Percentiles rank a stretch among this genome's conserved stretches.
These are phyloP conservation scores for Pneumocystis murina DNA, from an alignment of 1,139 yeast genomes.

Conservation along the genomic window DNA sequence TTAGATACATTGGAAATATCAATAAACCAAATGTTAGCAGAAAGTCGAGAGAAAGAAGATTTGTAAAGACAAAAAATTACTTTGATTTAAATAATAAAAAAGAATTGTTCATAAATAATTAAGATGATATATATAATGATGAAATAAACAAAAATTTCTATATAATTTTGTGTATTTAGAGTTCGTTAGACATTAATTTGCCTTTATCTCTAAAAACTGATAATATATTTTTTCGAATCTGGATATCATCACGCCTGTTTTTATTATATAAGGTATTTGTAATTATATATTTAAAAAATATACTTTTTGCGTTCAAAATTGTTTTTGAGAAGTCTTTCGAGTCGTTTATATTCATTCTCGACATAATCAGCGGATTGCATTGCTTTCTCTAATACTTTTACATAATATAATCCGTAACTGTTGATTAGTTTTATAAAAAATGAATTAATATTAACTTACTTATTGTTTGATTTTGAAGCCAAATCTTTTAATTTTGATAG, in stretches of 20 bases:
- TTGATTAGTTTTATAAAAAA: conserved; percentile 17
- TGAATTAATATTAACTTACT: background rate
- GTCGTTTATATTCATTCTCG: conserved; percentile 37
- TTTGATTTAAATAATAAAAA: background rate
- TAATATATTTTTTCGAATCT: conserved; percentile 23
- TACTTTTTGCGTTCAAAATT: conserved; percentile 21
- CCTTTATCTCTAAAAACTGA: conserved; percentile 13
- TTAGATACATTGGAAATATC: background rate
- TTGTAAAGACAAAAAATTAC: background rate
- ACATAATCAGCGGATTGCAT: conserved; percentile 38
- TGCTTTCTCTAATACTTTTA: conserved; percentile 36
- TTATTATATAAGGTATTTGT: background rate
- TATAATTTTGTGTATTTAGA: background rate
- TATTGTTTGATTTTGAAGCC: conserved; percentile 14
- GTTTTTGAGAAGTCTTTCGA: conserved; percentile 32
- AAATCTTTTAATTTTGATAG: conserved; percentile 21
- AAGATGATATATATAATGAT: background rate
- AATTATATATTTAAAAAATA: background rate
- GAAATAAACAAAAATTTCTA: background rate
- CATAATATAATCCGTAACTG: conserved; percentile 31
- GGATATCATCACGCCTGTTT: conserved; percentile 23
- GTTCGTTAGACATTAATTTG: conserved; percentile 23
- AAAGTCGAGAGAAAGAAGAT: background rate
- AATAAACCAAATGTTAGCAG: background rate
- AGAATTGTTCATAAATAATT: background rate